phyloP scores from a whole-genome alignment of 2,329 filamentous ascomycete genomes.

The Aaosphaeria arxii region DNA sequence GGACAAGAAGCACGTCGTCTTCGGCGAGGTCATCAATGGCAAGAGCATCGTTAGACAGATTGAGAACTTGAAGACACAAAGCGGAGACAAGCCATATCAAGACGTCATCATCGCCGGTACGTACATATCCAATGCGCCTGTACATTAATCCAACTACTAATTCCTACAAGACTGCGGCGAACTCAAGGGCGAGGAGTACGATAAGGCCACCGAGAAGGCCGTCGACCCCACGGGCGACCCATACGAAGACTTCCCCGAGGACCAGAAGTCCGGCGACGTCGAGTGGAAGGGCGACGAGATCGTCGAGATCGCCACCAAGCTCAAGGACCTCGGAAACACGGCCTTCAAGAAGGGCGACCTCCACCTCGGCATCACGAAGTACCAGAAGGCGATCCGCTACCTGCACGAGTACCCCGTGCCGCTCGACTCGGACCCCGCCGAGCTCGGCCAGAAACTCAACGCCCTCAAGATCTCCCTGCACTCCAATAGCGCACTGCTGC shows the following conservation, averaged over 20 bases:
- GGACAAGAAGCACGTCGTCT: conserved; percentile 95
- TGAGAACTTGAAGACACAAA: conserved; percentile 75
- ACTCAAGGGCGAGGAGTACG: conserved; percentile 68
- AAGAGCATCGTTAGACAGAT: conserved; percentile 89
- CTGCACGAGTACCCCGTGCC: conserved; percentile 77
- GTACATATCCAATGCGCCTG: conserved; percentile 2
- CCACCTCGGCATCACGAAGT: conserved; percentile 76
- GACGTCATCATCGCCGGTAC: conserved; percentile 66
- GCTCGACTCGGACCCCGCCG: conserved; percentile 65
- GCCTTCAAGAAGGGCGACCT: conserved; percentile 82
- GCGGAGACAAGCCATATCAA: conserved; percentile 72
- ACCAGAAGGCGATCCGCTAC: conserved; percentile 89
- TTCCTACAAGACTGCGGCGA: conserved; percentile 72
- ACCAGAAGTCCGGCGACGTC: conserved; percentile 56
- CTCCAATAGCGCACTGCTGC: conserved; percentile 82
- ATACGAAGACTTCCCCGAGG: conserved; percentile 95
- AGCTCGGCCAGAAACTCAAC: conserved; percentile 64
- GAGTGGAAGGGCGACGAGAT: conserved; percentile 66
- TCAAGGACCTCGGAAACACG: conserved; percentile 90
- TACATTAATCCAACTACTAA: neutral
- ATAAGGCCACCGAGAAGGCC: conserved; percentile 63
- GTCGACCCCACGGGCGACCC: conserved; percentile 82
- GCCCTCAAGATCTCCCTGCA: conserved; percentile 80
- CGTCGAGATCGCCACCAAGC: conserved; percentile 74
- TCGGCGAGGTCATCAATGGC: conserved; percentile 88